Base-by-base conservation (phyloP, 2,329 filamentous ascomycete species). In the Pseudogymnoascus sp. region DNA sequence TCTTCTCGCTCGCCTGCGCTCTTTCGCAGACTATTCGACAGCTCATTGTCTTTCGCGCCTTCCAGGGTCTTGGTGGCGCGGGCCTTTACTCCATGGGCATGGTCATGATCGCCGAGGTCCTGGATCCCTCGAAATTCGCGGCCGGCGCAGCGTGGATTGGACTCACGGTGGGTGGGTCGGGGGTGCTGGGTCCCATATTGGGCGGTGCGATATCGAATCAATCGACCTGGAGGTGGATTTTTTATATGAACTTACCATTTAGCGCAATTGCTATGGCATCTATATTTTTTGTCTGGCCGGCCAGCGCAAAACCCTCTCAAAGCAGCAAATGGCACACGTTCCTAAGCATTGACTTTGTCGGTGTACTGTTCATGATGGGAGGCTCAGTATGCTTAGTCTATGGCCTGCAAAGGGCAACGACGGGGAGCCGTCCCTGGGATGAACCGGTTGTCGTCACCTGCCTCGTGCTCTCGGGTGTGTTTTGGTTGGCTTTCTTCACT, bases 191-290 rank as follows among this genome's bases (percentile, higher is more conserved):
- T 6, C 68, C 67, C 2, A 57, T 70, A 1, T 50, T 67, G 6
- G 68, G 68, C 7, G 67, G 69, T 22, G 39, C 66, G 0, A 66
- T 70, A 12, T 68, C 67, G 2, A 58, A 59, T 9, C 62, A 65
- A 43, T 58, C 66, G 5, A 63, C 59, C 8, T 68, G 65, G 65
- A 61, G 63, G 58, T 68, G 67, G 67, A 74, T 84, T 1, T 85
- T 85, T 69, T 84, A 80, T 79, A 80, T 85, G 67, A 85, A 85
- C 14, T 33, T 47, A n/a, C 22, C 11, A 35, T 54, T 54, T 20
- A 30, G 16, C 9, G 47, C 9, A 33, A 54, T 54, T 5, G 28
- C 47, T 9, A 54, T 54, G 28, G 47, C 47, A 4, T 33, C 47
- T 14, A 35, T 37, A 4, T 60, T 25, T 39, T 62, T 28, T 41